Conservation (phyloP, 768 basidiomycete species). For the Rhizopogon rudus region DNA sequence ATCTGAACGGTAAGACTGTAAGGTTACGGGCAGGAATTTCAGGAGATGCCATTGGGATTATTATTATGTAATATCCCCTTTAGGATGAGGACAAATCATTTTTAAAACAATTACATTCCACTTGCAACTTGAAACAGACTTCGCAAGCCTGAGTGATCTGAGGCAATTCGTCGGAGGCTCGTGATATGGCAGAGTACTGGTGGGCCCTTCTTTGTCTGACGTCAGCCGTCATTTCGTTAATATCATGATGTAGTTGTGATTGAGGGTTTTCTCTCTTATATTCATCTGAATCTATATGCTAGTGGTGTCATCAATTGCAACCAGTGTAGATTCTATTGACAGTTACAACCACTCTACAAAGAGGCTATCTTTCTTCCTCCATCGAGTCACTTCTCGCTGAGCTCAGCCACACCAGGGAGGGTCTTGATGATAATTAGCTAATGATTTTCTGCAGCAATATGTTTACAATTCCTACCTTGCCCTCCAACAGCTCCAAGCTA, state of each 20-base stretch:
- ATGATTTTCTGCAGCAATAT: not conserved
- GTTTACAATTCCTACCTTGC: conserved; percentile 62
- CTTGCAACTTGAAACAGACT: not conserved
- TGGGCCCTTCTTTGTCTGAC: too few relatives aligned
- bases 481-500: conserved; percentile 92
- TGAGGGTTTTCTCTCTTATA: too few relatives aligned
- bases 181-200: too few relatives aligned
- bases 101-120: too few relatives aligned
- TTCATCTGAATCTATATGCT: too few relatives aligned
- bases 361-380: not conserved
- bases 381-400: conserved; percentile 62
- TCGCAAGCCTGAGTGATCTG: too few relatives aligned
- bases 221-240: not conserved
- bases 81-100: not conserved
- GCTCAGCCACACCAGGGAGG: conserved; percentile 87
- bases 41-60: not conserved
- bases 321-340: not conserved
- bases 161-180: too few relatives aligned
- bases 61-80: conserved; percentile 18
- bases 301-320: too few relatives aligned
- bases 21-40: conserved; percentile 6
- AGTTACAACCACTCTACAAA: not conserved
- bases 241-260: too few relatives aligned
- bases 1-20: conserved; percentile 5
- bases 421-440: conserved; percentile 39